These are phyloP conservation scores for Dothidotthia symphoricarpi DNA, from an alignment of 2,329 filamentous ascomycete genomes.

Conservation along the genomic window DNA sequence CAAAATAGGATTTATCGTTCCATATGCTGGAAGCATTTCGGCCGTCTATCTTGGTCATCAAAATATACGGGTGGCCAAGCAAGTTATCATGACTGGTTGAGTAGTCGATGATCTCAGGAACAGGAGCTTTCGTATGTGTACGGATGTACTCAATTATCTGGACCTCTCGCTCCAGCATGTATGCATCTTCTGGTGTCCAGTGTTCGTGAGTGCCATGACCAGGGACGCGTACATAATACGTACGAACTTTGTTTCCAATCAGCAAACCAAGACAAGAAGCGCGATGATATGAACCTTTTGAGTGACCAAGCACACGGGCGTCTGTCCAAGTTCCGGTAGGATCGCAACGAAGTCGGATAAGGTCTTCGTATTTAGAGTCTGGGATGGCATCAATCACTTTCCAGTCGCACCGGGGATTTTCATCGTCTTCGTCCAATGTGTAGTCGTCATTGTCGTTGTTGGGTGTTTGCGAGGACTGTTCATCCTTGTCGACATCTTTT, in stretches of 20 bases:
- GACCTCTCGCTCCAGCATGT: constrained; percentile 5
- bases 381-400: constrained; percentile 2
- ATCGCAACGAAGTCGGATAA: not conserved
- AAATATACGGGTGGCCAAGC: constrained; percentile 15
- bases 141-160: constrained; percentile 4
- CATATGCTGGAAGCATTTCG: constrained; percentile 10
- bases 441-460: no score
- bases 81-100: constrained; percentile 9
- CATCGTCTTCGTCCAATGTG: not conserved
- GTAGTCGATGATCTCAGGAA: constrained; percentile 13
- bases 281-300: constrained; percentile 1
- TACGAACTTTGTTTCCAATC: not conserved
- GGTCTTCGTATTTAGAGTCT: not conserved
- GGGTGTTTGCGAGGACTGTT: no score
- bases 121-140: constrained; percentile 3
- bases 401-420: constrained; percentile 2
- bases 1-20: constrained; percentile 5
- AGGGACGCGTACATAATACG: constrained; percentile 4
- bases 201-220: constrained; percentile 1
- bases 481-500: no score
- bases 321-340: no score
- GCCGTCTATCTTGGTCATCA: constrained; percentile 17
- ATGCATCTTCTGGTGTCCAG: constrained; percentile 2
- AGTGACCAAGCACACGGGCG: not conserved
- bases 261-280: not conserved